Evolutionary conservation across 1,284 basidiomycete species (phyloP), one percentile per base, ranked within the genome.

Genomic region (Athelia sp.): DNA sequence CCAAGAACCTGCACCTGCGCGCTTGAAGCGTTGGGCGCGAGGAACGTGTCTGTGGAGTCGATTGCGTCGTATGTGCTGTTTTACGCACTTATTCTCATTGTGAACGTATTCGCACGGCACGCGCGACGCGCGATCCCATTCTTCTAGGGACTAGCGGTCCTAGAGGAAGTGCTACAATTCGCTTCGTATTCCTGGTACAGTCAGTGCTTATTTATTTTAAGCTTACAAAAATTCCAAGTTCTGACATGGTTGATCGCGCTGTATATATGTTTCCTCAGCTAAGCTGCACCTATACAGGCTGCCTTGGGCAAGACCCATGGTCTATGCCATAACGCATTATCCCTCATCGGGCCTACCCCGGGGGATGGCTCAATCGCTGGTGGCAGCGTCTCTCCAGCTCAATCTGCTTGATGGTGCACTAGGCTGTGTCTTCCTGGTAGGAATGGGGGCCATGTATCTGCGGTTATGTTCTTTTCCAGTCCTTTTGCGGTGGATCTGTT

Each of bases 261-360:
- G 73, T 68, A 8, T 72, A 72, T 23, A 69, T 77, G 3, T 76
- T 73, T 72, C 52, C 62, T 80, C 51, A 78, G 72, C 2, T 63
- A 72, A 3, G 70, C 73, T 2, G 66, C 75, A 1, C 78, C 79
- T 0, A 71, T 68, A 38, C 71, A 66, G 40, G 52, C 54, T 10
- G 66, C 67, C 1, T 62, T 85, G 6, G 82, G 81, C 0, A 71
- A 82, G 2, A 77, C 81, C 26, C 84, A 84, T 56, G 83, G 82
- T 1, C 69, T 86, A 13, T 76, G 80, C 0, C 84, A 86, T 57
- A 81, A 69, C 2, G 62, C 65, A 0, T 70, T 65, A 3, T 66
- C 78, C 1, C 67, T 76, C 40, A 66, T 76, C 3, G 67, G 80
- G 22, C 77, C 81, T 40, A 80, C 77, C 1, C 81, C 81, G 1